A percentile compares a stretch with the other conserved stretches of the same genome.
Evolutionary conservation across 108 stramenopile species (phyloP).

Genomic region (Bacterosira constricta): DNA sequence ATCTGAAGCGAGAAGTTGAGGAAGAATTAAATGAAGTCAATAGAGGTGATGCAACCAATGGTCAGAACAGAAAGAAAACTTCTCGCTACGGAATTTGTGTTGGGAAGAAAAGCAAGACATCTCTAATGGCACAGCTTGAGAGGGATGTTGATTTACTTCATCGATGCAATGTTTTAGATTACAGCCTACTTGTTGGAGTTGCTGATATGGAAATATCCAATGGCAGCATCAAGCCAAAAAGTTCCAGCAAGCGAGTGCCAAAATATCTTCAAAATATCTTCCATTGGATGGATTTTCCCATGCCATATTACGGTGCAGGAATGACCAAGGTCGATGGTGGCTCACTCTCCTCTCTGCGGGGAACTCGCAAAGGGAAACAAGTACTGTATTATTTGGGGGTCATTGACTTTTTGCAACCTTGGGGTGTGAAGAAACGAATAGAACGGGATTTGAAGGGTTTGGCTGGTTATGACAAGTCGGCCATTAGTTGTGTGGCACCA

Average conservation of each 20-base stretch:
- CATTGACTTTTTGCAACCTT: constrained; percentile 92
- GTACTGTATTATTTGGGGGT: constrained; percentile 84
- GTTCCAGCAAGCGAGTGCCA: constrained; percentile 1
- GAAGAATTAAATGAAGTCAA: constrained; percentile 5
- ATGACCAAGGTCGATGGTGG: constrained; percentile 79
- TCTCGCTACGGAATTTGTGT: constrained; percentile 60
- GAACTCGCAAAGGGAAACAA: constrained; percentile 59
- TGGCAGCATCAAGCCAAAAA: neutral
- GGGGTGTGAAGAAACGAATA: constrained; percentile 68
- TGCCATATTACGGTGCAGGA: constrained; percentile 79
- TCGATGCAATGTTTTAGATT: constrained; percentile 83
- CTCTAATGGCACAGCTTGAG: constrained; percentile 78
- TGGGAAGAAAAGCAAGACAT: constrained; percentile 62
- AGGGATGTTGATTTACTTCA: constrained; percentile 78
- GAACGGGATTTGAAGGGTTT: constrained; percentile 78
- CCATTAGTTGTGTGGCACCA: constrained; percentile 82
- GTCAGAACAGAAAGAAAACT: neutral
- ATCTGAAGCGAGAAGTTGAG: constrained; percentile 72
- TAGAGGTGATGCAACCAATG: neutral
- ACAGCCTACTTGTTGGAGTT: constrained; percentile 84
- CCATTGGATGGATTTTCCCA: constrained; percentile 46
- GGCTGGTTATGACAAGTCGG: constrained; percentile 65
- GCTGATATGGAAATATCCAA: constrained; percentile 55
- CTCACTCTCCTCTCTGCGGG: constrained; percentile 56
- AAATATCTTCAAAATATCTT: constrained; percentile 16